A percentile compares a stretch with the other conserved stretches of the same genome.
Evolutionary conservation across 2,329 filamentous ascomycete species (phyloP).

Genomic region (Leptographium flavum): DNA sequence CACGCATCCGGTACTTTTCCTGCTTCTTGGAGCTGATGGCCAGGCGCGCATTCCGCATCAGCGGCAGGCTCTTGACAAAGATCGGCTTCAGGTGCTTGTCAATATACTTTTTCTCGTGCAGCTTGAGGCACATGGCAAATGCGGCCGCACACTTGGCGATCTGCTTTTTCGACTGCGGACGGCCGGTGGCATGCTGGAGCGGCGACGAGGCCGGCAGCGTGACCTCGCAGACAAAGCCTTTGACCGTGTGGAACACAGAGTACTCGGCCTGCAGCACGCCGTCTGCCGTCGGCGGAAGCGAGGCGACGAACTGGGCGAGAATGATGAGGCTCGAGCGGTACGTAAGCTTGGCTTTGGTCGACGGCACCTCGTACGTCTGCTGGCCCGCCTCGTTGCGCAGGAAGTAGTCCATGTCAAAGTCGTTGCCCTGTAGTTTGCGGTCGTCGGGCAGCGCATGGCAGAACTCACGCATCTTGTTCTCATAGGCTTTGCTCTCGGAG

Average conservation of each 20-base stretch:
- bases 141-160: constrained; percentile 80
- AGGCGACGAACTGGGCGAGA: constrained; percentile 59
- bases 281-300: constrained; percentile 37
- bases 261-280: constrained; percentile 37
- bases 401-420: constrained; percentile 40
- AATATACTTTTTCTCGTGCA: constrained; percentile 53
- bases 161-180: constrained; percentile 51
- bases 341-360: constrained; percentile 64
- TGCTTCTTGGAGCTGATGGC: constrained; percentile 70
- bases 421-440: constrained; percentile 48
- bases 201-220: constrained; percentile 64
- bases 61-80: constrained; percentile 56
- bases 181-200: constrained; percentile 50
- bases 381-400: constrained; percentile 34
- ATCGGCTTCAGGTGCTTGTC: constrained; percentile 62
- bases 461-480: constrained; percentile 55
- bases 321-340: constrained; percentile 60
- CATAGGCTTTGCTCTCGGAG: constrained; percentile 44
- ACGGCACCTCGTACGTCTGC: constrained; percentile 43
- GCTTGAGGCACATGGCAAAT: constrained; percentile 62
- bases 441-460: constrained; percentile 63
- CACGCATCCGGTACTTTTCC: constrained; percentile 59
- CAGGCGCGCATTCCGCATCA: constrained; percentile 74
- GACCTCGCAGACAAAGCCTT: constrained; percentile 61
- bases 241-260: constrained; percentile 32